phyloP scores from a whole-genome alignment of 129 eudicot genomes.

The Scalesia atractyloides region DNA sequence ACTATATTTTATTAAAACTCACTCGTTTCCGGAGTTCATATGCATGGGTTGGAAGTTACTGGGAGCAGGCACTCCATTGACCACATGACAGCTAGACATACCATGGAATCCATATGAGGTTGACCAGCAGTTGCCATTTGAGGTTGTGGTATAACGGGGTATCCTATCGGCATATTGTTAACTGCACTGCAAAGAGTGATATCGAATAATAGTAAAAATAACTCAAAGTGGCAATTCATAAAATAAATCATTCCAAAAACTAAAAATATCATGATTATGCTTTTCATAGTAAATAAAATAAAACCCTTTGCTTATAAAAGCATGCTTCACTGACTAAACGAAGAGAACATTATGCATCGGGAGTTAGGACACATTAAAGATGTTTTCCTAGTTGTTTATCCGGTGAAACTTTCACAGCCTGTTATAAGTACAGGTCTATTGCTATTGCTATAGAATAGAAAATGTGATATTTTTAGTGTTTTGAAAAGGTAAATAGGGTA shows the following conservation, averaged over 20 bases:
- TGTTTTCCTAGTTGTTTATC: too few species aligned
- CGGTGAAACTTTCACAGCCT: not conserved
- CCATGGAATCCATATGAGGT: conserved; percentile 90
- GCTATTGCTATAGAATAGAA: not conserved
- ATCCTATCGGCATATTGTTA: conserved; percentile 96
- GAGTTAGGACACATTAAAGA: too few species aligned
- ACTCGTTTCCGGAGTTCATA: conserved; percentile 84
- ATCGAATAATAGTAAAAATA: conserved; percentile 38
- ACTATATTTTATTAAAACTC: conserved; percentile 18
- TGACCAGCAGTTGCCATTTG: conserved; percentile 77
- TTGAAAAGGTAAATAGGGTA: conserved; percentile 3
- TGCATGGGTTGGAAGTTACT: conserved; percentile 84
- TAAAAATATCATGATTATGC: not conserved
- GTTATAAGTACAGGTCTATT: not conserved
- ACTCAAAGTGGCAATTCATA: not conserved
- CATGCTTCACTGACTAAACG: too few species aligned
- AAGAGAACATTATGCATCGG: too few species aligned
- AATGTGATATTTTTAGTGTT: not conserved
- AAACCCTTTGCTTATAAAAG: too few species aligned
- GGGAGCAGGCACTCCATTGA: conserved; percentile 94
- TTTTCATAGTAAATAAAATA: not conserved
- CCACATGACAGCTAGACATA: conserved; percentile 86
- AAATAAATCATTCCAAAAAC: not conserved
- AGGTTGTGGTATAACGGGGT: conserved; percentile 89
- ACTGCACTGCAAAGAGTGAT: conserved; percentile 74